Base-by-base conservation (phyloP, 2,329 filamentous ascomycete genomes). In the Penicillium concentricum region DNA sequence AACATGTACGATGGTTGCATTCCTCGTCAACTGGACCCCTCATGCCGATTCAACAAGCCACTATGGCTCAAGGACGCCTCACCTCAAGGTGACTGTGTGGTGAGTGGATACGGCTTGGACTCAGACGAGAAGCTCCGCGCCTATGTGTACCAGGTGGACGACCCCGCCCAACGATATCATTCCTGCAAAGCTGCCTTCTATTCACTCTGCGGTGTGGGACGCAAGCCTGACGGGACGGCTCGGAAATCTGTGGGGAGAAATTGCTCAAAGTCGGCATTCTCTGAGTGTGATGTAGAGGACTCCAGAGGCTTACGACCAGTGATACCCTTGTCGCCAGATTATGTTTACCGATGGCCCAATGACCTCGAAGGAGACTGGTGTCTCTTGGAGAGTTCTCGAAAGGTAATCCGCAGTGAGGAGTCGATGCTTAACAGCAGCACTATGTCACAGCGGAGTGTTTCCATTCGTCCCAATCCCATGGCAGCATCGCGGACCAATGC, bases 1-100 rank as follows among this genome's bases (percentile, higher is more conserved):
- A 78, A 74, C 48, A 81, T 80, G 78, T 77, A 78, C 45, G 68
- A 73, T 26, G 78, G 79, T 10, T 78, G 73, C 41, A 80, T 81
- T 61, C 78, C 79, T 16, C 70, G 73, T 22, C 67, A 72, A 42
- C 65, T 81, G 24, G 76, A 78, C 28, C 67, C 74, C 16, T 62
- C 67, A 18, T 77, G 73, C 44, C 73, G 74, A 24, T 66, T 69
- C 47, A 69, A 71, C 28, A 75, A 69, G 43, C 79, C 79, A 5
- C 54, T 68, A 5, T 81, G 78, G 76, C 68, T 81, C 16, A 74
- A 71, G 44, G 67, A 71, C 24, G 69, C 74, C n/a, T 72, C 77
- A 39, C 79, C 79, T 10, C 73, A 73, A 12, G 79, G 79, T n/a
- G 79, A 81, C 56, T 69, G 66, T 7, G 76, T 79, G 64, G 64